Conservation (phyloP, 768 basidiomycete species). For the Termitomyces sp. region DNA sequence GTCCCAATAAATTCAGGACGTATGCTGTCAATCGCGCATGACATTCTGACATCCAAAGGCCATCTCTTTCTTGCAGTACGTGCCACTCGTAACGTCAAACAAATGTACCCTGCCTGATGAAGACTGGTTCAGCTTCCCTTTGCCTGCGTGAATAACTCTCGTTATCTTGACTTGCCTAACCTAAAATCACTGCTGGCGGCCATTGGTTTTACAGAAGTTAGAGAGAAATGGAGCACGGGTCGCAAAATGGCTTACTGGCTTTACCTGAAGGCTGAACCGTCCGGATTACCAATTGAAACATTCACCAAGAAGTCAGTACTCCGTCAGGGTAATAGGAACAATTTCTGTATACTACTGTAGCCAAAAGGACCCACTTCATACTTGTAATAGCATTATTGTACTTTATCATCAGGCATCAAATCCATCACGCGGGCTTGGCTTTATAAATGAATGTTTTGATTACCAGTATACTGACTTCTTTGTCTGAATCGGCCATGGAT, state of each 20-base stretch:
- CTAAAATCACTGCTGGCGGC: conserved; percentile 52
- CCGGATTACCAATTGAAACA: conserved; percentile 5
- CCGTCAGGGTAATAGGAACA: conserved; percentile 71
- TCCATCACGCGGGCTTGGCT: neutral
- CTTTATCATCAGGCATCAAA: neutral
- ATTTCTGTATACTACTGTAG: conserved; percentile 57
- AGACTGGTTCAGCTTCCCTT: conserved; percentile 60
- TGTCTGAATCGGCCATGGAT: neutral
- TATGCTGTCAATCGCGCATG: conserved; percentile 63
- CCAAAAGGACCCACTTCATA: neutral
- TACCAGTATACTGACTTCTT: neutral
- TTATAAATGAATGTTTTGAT: too few relatives aligned
- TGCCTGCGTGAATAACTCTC: conserved; percentile 82
- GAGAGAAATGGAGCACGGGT: conserved; percentile 55
- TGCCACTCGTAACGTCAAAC: conserved; percentile 4
- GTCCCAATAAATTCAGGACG: conserved; percentile 39
- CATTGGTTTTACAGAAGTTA: conserved; percentile 60
- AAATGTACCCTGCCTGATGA: neutral
- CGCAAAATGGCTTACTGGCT: conserved; percentile 91
- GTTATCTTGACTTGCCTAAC: conserved; percentile 65
- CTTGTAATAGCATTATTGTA: neutral
- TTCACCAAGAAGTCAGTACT: conserved; percentile 56
- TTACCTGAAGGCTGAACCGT: conserved; percentile 42
- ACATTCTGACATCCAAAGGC: conserved; percentile 49
- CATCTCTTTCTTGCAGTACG: conserved; percentile 69